Base-by-base conservation (phyloP, 1,284 basidiomycete species). In the Ceratobasidium sp. region DNA sequence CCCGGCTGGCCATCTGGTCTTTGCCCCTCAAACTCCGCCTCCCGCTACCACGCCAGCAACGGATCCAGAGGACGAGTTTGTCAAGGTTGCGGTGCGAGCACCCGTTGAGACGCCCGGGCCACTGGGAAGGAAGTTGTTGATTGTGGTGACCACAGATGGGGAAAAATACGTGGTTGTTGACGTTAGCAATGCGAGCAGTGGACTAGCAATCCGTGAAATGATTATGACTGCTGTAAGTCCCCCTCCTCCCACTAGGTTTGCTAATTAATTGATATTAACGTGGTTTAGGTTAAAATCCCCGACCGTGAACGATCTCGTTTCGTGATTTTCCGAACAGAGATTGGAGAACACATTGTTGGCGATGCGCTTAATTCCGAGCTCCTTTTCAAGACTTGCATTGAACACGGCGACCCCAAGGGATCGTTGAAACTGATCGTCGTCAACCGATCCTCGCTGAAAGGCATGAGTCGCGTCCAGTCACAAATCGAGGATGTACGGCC, bases 321-420 rank as follows among this genome's bases (percentile, higher is more conserved):
- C 24, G 11, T 69, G 53, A 69, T 69, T 48, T 69, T 69, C 66
- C 66, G 66, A 14, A 69, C 66, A 2, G 66, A 69, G 41, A 69
- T 69, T 43, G 66, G 66, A 39, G 66, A 69, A 22, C 54, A 69
- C 22, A 58, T 69, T 46, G 66, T 69, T 27, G 66, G 66, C 27
- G 66, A 69, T 37, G 66, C 66, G 34, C 53, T 69, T 19, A 69
- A 69, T 22, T 69, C 66, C 7, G 66, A 69, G 54, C 22, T 69
- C n/a, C 54, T 69, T 2, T 69, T 56, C 53, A 69, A 58, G 66
- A 69, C 66, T 13, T 69, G 66, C 39, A 22, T 69, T 13, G 66
- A 69, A 24, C 51, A 69, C 19, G 66, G 66, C 27, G 66, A 69
- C 27, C 34, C 66, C n/a, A 69, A 58, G 19, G 66, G 66, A 16